Conservation (phyloP, 2,329 filamentous ascomycete genomes). For the Atkinsonella hypoxylon region DNA sequence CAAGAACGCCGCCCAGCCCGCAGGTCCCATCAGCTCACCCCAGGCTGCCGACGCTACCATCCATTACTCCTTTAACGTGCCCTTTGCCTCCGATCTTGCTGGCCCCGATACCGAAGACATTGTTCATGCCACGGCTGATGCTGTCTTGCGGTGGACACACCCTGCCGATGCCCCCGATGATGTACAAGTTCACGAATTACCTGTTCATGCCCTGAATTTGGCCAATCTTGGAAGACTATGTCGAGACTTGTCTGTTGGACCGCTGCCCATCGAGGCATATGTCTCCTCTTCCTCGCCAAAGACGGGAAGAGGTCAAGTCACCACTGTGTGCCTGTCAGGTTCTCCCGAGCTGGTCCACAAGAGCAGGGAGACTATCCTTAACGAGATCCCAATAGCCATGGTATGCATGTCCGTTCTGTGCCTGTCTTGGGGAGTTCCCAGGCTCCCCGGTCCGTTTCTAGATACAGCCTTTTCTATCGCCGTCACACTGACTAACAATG, state of each 20-base stretch:
- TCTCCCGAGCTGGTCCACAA: conserved; percentile 79
- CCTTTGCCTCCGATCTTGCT: conserved; percentile 82
- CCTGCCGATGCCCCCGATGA: conserved; percentile 77
- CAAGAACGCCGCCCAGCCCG: conserved; percentile 40
- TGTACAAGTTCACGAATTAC: conserved; percentile 75
- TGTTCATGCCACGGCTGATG: conserved; percentile 79
- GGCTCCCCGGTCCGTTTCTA: not conserved
- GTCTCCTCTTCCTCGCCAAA: conserved; percentile 76
- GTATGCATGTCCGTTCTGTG: conserved; percentile 40
- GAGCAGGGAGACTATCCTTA: conserved; percentile 79
- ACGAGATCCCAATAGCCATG: conserved; percentile 83
- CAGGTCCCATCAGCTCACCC: conserved; percentile 50
- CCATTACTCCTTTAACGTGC: conserved; percentile 94
- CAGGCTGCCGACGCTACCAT: conserved; percentile 65
- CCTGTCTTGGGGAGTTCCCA: not conserved
- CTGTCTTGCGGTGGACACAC: conserved; percentile 86
- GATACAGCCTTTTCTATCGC: not conserved
- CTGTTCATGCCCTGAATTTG: conserved; percentile 83
- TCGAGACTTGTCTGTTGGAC: conserved; percentile 62
- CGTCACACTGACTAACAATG: not conserved
- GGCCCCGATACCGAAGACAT: conserved; percentile 93
- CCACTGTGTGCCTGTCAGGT: conserved; percentile 84
- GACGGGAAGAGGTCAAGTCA: conserved; percentile 55
- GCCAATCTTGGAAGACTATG: conserved; percentile 69
- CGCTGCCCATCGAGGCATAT: conserved; percentile 65